These are phyloP conservation scores for Ambrosiella beaveri DNA, from an alignment of 2,329 filamentous ascomycete species.

Conservation along the genomic window DNA sequence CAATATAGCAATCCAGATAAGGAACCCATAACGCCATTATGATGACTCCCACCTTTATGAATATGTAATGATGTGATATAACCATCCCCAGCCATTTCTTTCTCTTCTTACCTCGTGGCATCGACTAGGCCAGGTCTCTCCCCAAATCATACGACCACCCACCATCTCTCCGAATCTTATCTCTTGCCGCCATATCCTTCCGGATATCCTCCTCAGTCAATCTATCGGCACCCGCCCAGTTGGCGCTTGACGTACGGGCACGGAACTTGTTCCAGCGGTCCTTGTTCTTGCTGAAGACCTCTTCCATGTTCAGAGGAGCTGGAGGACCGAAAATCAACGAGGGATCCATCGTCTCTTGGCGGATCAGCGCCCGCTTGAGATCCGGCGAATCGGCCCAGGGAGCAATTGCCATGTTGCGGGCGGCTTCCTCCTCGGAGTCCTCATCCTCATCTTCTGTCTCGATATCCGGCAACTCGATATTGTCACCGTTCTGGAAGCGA, in stretches of 20 bases:
- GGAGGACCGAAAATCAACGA: constrained; percentile 78
- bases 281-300: constrained; percentile 83
- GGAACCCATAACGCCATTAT: background rate
- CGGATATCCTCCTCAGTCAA: constrained; percentile 78
- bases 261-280: constrained; percentile 77
- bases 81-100: background rate
- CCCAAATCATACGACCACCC: constrained; percentile 61
- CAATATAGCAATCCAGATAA: background rate
- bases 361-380: constrained; percentile 54
- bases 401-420: constrained; percentile 8
- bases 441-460: constrained; percentile 82
- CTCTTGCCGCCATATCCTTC: constrained; percentile 61
- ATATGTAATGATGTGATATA: background rate
- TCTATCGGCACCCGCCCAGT: constrained; percentile 70
- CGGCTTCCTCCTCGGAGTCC: constrained; percentile 32
- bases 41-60: background rate
- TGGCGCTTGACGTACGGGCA: constrained; percentile 79
- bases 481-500: constrained; percentile 73
- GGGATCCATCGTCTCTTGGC: constrained; percentile 75
- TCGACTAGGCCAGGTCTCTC: constrained; percentile 23
- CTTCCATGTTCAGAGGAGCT: constrained; percentile 79
- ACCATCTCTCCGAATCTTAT: constrained; percentile 64
- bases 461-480: constrained; percentile 86
- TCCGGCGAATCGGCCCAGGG: constrained; percentile 82
- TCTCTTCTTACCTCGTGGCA: background rate